A percentile compares a stretch with the other conserved stretches of the same genome.
Evolutionary conservation across 2,329 filamentous ascomycete species (phyloP).

Genomic region (Thelonectria discophora): DNA sequence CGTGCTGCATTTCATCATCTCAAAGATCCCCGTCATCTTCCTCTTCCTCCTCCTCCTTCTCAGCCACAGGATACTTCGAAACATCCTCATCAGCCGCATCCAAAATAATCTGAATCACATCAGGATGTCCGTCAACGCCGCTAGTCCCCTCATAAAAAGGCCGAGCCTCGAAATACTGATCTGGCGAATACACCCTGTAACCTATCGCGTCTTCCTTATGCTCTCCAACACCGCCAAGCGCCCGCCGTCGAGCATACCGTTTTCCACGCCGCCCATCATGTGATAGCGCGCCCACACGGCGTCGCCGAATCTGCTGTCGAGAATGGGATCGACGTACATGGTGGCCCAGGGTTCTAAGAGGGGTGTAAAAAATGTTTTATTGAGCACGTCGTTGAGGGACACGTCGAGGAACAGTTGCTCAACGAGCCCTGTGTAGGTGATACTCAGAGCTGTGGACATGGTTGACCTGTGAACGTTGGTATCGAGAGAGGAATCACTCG

Average conservation of each 20-base stretch:
- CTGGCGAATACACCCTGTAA: not conserved
- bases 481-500: not conserved
- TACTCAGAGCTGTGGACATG: not conserved
- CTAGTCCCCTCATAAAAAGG: not conserved
- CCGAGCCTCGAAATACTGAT: slow-evolving; percentile 2
- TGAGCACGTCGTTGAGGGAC: slow-evolving; percentile 7
- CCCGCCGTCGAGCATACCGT: not conserved
- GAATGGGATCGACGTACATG: slow-evolving; percentile 10
- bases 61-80: not conserved
- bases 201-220: slow-evolving; percentile 8
- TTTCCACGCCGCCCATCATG: not conserved
- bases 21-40: not conserved
- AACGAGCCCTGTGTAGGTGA: slow-evolving; percentile 3
- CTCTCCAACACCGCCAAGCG: slow-evolving; percentile 1
- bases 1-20: not conserved
- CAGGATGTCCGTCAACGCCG: slow-evolving; percentile 2
- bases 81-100: not conserved
- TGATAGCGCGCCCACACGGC: slow-evolving; percentile 17
- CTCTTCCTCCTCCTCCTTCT: not conserved
- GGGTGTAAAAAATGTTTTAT: not conserved
- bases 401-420: slow-evolving; percentile 12
- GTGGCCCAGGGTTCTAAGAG: slow-evolving; percentile 9
- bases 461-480: not conserved
- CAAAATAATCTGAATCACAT: not conserved
- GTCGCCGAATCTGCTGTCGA: slow-evolving; percentile 7